Base-by-base conservation (phyloP, 1,139 yeast genomes). In the Kluyveromyces marxianus region DNA sequence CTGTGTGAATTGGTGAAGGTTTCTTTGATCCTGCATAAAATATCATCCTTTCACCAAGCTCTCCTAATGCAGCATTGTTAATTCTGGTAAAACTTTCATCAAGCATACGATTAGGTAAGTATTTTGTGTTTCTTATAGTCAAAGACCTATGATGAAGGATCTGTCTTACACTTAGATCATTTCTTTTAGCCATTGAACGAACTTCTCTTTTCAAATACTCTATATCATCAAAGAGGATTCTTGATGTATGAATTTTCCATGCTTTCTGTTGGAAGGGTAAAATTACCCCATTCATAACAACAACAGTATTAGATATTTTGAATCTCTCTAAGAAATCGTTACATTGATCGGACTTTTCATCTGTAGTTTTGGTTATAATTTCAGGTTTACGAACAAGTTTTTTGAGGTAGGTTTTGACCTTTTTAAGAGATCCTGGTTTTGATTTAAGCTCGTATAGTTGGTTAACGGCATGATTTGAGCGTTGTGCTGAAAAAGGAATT, bases 231-330 rank as follows among this genome's bases (percentile, higher is more conserved):
- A 60, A 62, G 21, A 63, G 43, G 26, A 60, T 56, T 35, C 53
- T 57, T n/a, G 67, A 57, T n/a, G 63, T 50, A 21, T 60, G 44
- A 44, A 60, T 63, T 36, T 61, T 55, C 67, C 67, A 64, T 0
- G 60, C 50, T 38, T 64, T 63, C 27, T 53, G 48, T 45, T 52
- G 59, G 47, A 65, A 66, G 4, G 64, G 74, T 51, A 69, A 66
- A 27, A 86, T 72, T 2, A 82, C 78, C 38, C 97, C 97, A 63
- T 92, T 86, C 37, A 80, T 77, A 44, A 88, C 73, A 3, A 87
- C 68, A 0, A 77, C 66, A 0, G 90, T 81, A 1, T 65, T 59
- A 0, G 55, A 48, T 33, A 83, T 64, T 2, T 78, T 76, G 45
- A 79, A 68, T 1, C 64, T 60, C 4, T 58, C 45, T n/a, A 68